A percentile compares a stretch with the other conserved stretches of the same genome.
These are phyloP conservation scores for Talaromyces sp. DNA, from an alignment of 2,329 filamentous ascomycete species.

Conservation along the genomic window DNA sequence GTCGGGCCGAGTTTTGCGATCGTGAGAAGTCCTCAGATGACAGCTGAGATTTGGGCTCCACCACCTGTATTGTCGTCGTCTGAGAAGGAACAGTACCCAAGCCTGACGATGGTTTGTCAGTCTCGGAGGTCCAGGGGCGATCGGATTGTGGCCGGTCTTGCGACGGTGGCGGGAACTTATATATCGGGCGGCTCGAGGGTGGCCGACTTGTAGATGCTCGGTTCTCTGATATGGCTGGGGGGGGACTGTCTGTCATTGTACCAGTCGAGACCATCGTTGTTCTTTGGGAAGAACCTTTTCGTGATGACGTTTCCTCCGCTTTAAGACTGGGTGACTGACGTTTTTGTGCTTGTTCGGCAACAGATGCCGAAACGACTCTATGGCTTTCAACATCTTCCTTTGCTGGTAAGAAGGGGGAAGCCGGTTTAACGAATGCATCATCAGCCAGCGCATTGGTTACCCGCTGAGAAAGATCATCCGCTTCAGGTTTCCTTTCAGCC, in stretches of 20 bases:
- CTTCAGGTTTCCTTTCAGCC: conserved; percentile 36
- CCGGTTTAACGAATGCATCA: conserved; percentile 65
- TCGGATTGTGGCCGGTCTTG: conserved; percentile 39
- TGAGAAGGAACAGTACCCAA: conserved; percentile 32
- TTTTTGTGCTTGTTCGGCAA: conserved; percentile 19
- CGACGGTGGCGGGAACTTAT: conserved; percentile 49
- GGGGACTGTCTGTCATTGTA: conserved; percentile 63
- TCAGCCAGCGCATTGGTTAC: conserved; percentile 75
- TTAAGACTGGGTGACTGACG: conserved; percentile 21
- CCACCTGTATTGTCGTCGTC: conserved; percentile 27
- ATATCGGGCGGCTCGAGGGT: conserved; percentile 42
- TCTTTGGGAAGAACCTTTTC: conserved; percentile 30
- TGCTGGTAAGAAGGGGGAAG: conserved; percentile 25
- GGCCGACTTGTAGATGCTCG: conserved; percentile 27
- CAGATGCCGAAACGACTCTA: conserved; percentile 23
- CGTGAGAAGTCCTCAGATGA: conserved; percentile 49
- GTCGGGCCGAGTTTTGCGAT: conserved; percentile 52
- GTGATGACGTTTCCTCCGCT: conserved; percentile 28
- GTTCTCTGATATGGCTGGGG: conserved; percentile 38
- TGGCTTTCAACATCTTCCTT: conserved; percentile 25
- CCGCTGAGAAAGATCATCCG: conserved; percentile 57
- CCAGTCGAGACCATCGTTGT: conserved; percentile 64
- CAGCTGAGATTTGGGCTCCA: conserved; percentile 49
- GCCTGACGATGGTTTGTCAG: conserved; percentile 20
- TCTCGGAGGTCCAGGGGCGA: conserved; percentile 40